phyloP scores from a whole-genome alignment of 2,329 filamentous ascomycete species.

The Fusarium subtropicale region DNA sequence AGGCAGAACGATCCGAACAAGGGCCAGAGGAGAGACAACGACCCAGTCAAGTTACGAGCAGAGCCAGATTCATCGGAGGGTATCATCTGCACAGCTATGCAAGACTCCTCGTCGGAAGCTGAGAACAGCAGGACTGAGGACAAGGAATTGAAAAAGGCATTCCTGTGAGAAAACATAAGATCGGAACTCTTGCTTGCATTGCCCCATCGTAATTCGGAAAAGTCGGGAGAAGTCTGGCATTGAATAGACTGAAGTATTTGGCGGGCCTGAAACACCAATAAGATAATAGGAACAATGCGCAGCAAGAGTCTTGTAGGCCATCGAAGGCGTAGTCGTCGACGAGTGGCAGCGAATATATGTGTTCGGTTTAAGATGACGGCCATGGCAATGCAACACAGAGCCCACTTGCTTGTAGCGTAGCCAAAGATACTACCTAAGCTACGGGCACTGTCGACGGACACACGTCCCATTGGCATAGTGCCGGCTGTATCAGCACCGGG shows the following conservation, averaged over 20 bases:
- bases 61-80: constrained; percentile 64
- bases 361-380: constrained; percentile 91
- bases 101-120: constrained; percentile 79
- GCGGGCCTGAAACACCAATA: constrained; percentile 76
- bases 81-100: constrained; percentile 78
- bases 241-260: constrained; percentile 84
- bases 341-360: constrained; percentile 90
- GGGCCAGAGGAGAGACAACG: constrained; percentile 80
- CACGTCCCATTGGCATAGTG: constrained; percentile 53
- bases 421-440: constrained; percentile 88
- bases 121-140: constrained; percentile 79
- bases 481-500: constrained; percentile 26
- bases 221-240: constrained; percentile 87
- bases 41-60: constrained; percentile 73
- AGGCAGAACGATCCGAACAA: constrained; percentile 76
- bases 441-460: constrained; percentile 70
- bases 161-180: constrained; percentile 77
- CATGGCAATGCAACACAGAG: constrained; percentile 85
- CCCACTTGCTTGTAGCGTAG: constrained; percentile 94
- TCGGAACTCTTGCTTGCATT: constrained; percentile 72
- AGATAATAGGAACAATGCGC: constrained; percentile 75
- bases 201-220: constrained; percentile 76
- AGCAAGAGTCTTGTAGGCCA: constrained; percentile 78
- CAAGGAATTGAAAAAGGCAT: constrained; percentile 76
- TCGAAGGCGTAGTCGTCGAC: constrained; percentile 79